Base-by-base conservation (phyloP, 2,329 filamentous ascomycete genomes). In the Colletotrichum sp. region DNA sequence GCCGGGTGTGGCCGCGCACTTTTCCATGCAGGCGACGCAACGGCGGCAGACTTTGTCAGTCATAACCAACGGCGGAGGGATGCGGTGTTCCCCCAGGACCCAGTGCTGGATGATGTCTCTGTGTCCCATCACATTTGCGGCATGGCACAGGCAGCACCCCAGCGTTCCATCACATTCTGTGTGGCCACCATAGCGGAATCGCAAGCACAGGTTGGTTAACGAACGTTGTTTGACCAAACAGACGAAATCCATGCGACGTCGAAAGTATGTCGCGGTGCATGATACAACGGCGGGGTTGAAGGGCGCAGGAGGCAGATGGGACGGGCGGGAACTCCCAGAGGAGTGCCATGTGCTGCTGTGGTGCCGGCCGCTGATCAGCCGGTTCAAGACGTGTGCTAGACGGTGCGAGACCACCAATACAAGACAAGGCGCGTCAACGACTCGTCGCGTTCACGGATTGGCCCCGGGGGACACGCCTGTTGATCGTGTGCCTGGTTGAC, bases 251-350 rank as follows among this genome's bases (percentile, higher is more conserved):
- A 73, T 74, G 72, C 72, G 72, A 74, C 72, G 52, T 61, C 71
- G 56, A 61, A 59, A 36, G 68, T 72, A 69, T 74, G 72, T 62
- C 62, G 55, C 62, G 61, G 26, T 66, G 72, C 69, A 72, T 71
- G 69, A 74, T 62, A 75, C 73, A 73, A 59, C 56, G n/a, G 63
- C 69, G 32, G 73, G 72, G 61, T 63, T 63, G 58, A 68, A 43
- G 43, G 38, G 30, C 55, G 58, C 64, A 48, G 63, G 55, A 62
- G 30, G 63, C 58, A 75, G 69, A 75, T 75, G 73, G 69, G 73
- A 75, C 73, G 73, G 69, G 73, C 73, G 73, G 73, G 73, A 75
- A 36, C 63, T 73, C 73, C 73, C 73, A 73, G 69, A 68, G 69
- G 32, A 28, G 63, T 63, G 69, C 69, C 63, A 75, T 73, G 73